These are phyloP conservation scores for Prunus kanzakura DNA, from an alignment of 306 rosid species.

Conservation along the genomic window DNA sequence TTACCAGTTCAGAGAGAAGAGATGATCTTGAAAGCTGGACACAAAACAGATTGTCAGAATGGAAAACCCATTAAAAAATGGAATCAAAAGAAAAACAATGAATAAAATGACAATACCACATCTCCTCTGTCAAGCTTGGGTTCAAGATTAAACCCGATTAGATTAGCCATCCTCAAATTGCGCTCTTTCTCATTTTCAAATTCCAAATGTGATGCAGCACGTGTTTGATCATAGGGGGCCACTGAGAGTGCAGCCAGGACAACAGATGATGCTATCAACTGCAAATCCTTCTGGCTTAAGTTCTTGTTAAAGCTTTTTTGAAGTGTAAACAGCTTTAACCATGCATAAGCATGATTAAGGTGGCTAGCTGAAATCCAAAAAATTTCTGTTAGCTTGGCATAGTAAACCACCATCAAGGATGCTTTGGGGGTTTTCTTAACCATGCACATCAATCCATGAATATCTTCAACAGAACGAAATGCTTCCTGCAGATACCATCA, in stretches of 20 bases:
- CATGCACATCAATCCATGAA: slow-evolving; percentile 95
- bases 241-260: slow-evolving; percentile 92
- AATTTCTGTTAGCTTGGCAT: slow-evolving; percentile 84
- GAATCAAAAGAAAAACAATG: neutral
- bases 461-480: slow-evolving; percentile 90
- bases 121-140: slow-evolving; percentile 80
- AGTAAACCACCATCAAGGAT: slow-evolving; percentile 94
- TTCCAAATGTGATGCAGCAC: slow-evolving; percentile 78
- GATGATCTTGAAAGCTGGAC: slow-evolving; percentile 79
- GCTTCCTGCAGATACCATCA: slow-evolving; percentile 71
- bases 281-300: slow-evolving; percentile 93
- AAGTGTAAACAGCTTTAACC: slow-evolving; percentile 87
- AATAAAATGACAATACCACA: slow-evolving; percentile 51
- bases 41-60: slow-evolving; percentile 21
- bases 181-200: slow-evolving; percentile 88
- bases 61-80: neutral
- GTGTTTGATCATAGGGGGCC: slow-evolving; percentile 69
- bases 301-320: slow-evolving; percentile 94
- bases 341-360: slow-evolving; percentile 92
- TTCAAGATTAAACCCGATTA: slow-evolving; percentile 88
- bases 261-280: slow-evolving; percentile 94
- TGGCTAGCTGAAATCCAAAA: slow-evolving; percentile 88
- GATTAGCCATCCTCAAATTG: slow-evolving; percentile 86
- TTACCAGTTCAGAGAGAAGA: slow-evolving; percentile 91
- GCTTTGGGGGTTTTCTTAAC: slow-evolving; percentile 94